Evolutionary conservation across 108 stramenopile species (phyloP).

Genomic region (Skeletonema marinoi): DNA sequence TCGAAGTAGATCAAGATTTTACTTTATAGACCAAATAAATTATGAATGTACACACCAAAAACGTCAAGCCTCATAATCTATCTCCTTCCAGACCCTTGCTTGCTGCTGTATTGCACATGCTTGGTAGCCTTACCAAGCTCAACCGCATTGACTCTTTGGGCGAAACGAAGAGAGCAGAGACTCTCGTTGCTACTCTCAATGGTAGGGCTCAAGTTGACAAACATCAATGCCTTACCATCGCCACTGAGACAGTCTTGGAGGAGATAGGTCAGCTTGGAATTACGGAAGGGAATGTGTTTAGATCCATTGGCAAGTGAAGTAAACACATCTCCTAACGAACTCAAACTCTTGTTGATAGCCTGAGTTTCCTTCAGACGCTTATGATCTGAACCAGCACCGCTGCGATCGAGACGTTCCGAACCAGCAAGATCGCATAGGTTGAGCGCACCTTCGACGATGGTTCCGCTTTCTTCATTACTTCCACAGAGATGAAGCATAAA

Average conservation of each 20-base stretch:
- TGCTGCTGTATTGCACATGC: constrained; percentile 66
- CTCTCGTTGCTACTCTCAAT: constrained; percentile 70
- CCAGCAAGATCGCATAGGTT: constrained; percentile 99
- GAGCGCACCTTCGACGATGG: constrained; percentile 90
- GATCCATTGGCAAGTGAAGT: constrained; percentile 87
- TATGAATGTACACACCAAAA: constrained; percentile 4
- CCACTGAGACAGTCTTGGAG: constrained; percentile 88
- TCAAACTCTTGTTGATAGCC: constrained; percentile 98
- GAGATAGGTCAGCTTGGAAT: constrained; percentile 91
- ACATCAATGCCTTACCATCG: constrained; percentile 92
- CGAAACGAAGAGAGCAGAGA: constrained; percentile 87
- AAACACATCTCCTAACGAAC: constrained; percentile 98
- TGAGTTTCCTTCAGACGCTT: constrained; percentile 93
- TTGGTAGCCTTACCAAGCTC: constrained; percentile 75
- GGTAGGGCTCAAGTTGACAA: constrained; percentile 90
- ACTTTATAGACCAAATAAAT: constrained; percentile 1
- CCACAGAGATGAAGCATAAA: constrained; percentile 98
- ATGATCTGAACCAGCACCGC: constrained; percentile 84
- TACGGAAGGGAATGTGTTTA: constrained; percentile 87
- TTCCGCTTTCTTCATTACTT: constrained; percentile 84
- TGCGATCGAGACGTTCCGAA: constrained; percentile 95
- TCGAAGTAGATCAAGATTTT: neutral
- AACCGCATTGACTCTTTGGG: constrained; percentile 58
- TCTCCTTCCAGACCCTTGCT: neutral
- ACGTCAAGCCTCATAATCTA: neutral